Evolutionary conservation across 2,329 filamentous ascomycete genomes (phyloP).

Genomic region (Lasiodiplodia sp.): DNA sequence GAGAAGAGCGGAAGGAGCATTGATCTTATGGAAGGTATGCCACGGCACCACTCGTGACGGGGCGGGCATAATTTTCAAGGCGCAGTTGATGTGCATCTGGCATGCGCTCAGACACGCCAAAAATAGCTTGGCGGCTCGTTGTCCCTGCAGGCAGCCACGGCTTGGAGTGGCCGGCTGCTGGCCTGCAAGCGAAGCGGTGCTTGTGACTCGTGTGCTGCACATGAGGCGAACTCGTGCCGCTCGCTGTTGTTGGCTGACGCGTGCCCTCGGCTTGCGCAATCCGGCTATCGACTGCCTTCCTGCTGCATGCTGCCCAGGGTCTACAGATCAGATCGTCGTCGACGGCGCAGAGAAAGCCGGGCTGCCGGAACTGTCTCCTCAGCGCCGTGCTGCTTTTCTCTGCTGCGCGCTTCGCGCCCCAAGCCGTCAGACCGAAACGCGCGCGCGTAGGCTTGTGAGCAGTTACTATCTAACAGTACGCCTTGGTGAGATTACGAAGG

Average conservation of each 20-base stretch:
- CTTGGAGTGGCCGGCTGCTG: not conserved
- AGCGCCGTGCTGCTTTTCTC: not conserved
- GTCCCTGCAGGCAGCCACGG: conserved; percentile 24
- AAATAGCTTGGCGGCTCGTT: conserved; percentile 17
- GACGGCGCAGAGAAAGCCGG: conserved; percentile 4
- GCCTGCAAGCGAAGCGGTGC: conserved; percentile 4
- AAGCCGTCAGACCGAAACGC: conserved; percentile 6
- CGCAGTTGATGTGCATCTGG: conserved; percentile 20
- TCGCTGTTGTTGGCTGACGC: not conserved
- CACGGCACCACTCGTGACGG: conserved; percentile 9
- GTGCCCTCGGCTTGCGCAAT: not conserved
- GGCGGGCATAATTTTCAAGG: conserved; percentile 21
- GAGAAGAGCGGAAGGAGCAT: not conserved
- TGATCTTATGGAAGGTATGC: not conserved
- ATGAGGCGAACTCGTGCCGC: conserved; percentile 22
- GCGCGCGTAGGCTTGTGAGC: conserved; percentile 68
- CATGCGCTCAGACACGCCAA: conserved; percentile 21
- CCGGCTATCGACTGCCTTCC: not conserved
- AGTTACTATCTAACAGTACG: conserved; percentile 97
- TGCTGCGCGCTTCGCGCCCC: not conserved
- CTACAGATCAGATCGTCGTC: not conserved
- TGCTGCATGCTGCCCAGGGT: not conserved
- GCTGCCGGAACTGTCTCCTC: not conserved
- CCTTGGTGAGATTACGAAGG: conserved; percentile 75
- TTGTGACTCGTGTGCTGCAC: conserved; percentile 23